Conservation (phyloP, 2,329 filamentous ascomycete species). For the Xylariaceae sp. region DNA sequence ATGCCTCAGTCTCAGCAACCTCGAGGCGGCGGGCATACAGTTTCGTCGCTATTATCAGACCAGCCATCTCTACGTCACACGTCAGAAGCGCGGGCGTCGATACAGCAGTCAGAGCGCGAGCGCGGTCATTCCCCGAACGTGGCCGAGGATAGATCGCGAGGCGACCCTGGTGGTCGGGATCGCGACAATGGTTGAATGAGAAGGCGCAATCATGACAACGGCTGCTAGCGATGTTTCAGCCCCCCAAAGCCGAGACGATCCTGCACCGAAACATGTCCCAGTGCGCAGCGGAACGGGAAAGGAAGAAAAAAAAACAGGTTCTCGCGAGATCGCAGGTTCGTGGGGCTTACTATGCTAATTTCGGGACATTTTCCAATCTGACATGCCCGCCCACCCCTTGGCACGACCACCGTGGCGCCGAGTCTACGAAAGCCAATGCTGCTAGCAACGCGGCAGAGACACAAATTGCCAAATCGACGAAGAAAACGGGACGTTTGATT, state of each 20-base stretch:
- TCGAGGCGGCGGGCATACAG: slow-evolving; percentile 36
- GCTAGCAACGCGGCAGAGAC: too few relatives aligned
- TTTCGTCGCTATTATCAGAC: slow-evolving; percentile 41
- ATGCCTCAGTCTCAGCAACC: slow-evolving; percentile 25
- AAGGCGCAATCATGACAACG: not conserved
- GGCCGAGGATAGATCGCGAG: slow-evolving; percentile 32
- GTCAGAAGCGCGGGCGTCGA: slow-evolving; percentile 23
- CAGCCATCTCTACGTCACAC: slow-evolving; percentile 29
- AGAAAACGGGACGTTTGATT: not conserved
- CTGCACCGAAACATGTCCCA: slow-evolving; percentile 9
- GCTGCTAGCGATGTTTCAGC: slow-evolving; percentile 9
- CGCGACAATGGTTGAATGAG: slow-evolving; percentile 17
- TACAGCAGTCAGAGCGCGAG: slow-evolving; percentile 24
- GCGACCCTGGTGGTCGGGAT: slow-evolving; percentile 17
- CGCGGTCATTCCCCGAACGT: slow-evolving; percentile 28
- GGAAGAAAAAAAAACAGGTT: not conserved
- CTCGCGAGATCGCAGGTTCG: not conserved
- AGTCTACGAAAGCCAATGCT: too few relatives aligned
- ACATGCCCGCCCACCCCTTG: slow-evolving; percentile 3
- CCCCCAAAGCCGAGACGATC: slow-evolving; percentile 2
- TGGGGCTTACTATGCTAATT: too few relatives aligned
- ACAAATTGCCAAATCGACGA: too few relatives aligned
- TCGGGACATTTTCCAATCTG: slow-evolving; percentile 8
- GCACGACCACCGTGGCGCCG: too few relatives aligned
- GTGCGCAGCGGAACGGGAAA: not conserved